Conservation (phyloP, 345 rosid genomes). For the Hirschfeldia incana region DNA sequence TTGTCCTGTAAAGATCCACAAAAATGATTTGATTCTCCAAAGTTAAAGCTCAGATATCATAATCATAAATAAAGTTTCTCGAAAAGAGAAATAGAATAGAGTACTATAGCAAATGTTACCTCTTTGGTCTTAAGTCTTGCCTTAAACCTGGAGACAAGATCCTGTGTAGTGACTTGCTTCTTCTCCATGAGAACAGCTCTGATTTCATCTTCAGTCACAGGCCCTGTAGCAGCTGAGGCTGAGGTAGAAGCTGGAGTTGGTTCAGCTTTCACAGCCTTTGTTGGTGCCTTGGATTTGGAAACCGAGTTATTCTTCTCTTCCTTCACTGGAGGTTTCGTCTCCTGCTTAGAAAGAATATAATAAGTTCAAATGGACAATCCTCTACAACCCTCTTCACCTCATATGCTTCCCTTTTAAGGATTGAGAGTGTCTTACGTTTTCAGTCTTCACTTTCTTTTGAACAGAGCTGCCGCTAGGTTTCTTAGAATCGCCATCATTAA, state of each 20-base stretch:
- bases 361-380: not conserved
- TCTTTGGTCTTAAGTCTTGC: conserved; percentile 69
- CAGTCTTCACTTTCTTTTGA: conserved; percentile 81
- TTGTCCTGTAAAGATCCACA: conserved; percentile 60
- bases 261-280: conserved; percentile 44
- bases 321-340: conserved; percentile 48
- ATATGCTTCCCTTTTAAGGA: not conserved
- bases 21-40: not conserved
- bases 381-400: not conserved
- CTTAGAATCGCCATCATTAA: conserved; percentile 68
- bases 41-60: not conserved
- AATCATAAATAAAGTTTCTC: conserved; percentile 6
- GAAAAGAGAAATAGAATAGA: not conserved
- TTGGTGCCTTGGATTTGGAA: conserved; percentile 48
- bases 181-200: conserved; percentile 77
- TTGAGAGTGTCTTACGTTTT: conserved; percentile 54
- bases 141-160: conserved; percentile 83
- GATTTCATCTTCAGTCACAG: conserved; percentile 90
- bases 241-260: conserved; percentile 44
- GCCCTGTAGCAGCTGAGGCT: conserved; percentile 53
- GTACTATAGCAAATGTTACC: conserved; percentile 40
- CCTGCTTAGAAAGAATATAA: conserved; percentile 44
- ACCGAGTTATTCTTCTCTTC: conserved; percentile 46
- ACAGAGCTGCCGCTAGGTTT: conserved; percentile 53
- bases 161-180: conserved; percentile 86